Conservation (phyloP, 2,329 filamentous ascomycete species). For the Didymellaceae sp. region DNA sequence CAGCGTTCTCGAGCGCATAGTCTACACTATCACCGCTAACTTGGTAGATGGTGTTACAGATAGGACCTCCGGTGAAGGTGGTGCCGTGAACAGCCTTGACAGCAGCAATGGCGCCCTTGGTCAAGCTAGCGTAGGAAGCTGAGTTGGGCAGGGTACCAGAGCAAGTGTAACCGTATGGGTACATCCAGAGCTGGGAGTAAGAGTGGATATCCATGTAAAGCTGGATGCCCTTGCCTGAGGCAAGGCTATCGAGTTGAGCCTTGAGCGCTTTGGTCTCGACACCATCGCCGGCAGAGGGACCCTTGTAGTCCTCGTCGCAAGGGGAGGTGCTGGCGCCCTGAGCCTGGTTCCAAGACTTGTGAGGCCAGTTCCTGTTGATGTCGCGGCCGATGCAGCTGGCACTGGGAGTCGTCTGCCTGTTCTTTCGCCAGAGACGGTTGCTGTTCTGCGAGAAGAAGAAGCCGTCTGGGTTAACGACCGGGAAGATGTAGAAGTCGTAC, state of each 20-base stretch:
- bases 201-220: conserved; percentile 71
- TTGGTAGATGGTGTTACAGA: conserved; percentile 68
- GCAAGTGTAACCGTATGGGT: conserved; percentile 67
- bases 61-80: conserved; percentile 52
- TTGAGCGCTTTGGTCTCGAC: conserved; percentile 53
- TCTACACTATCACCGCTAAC: conserved; percentile 57
- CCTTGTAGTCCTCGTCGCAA: conserved; percentile 48
- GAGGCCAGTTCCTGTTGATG: conserved; percentile 51
- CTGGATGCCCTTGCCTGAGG: conserved; percentile 59
- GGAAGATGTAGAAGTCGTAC: conserved; percentile 69
- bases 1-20: conserved; percentile 52
- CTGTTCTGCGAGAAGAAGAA: conserved; percentile 48
- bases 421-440: conserved; percentile 51
- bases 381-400: conserved; percentile 47
- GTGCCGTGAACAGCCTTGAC: conserved; percentile 63
- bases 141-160: conserved; percentile 55
- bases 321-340: conserved; percentile 45
- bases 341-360: conserved; percentile 39
- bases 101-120: conserved; percentile 57
- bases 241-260: conserved; percentile 55
- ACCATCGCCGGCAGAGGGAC: conserved; percentile 42
- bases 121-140: conserved; percentile 58
- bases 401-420: conserved; percentile 39
- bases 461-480: conserved; percentile 50
- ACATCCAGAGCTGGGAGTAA: conserved; percentile 59